phyloP scores from a whole-genome alignment of 2,329 filamentous ascomycete genomes.

The Drechslerella dactyloides region DNA sequence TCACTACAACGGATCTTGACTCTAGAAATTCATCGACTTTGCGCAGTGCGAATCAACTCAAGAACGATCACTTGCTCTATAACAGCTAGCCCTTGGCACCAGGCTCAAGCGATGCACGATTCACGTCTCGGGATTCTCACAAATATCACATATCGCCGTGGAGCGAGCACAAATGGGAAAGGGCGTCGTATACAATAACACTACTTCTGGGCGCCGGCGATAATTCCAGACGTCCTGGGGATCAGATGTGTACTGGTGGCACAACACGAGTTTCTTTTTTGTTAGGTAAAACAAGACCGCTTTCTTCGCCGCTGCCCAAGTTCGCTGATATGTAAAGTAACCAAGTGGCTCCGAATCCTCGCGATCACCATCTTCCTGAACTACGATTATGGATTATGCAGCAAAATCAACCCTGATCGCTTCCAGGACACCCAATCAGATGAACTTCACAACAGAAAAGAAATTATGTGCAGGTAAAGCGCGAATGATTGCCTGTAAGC shows the following conservation, averaged over 20 bases:
- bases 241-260: background rate
- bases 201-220: too few relatives aligned
- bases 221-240: too few relatives aligned
- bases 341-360: background rate
- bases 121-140: too few relatives aligned
- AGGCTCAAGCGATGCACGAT: too few relatives aligned
- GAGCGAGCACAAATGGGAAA: background rate
- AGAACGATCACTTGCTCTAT: too few relatives aligned
- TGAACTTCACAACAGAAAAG: background rate
- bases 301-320: background rate
- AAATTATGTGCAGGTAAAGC: background rate
- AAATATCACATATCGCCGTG: too few relatives aligned
- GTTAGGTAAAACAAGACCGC: background rate
- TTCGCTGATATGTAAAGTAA: background rate
- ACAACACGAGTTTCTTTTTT: background rate
- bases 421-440: constrained; percentile 2
- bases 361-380: background rate
- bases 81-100: too few relatives aligned
- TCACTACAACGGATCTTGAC: too few relatives aligned
- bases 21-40: too few relatives aligned
- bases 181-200: background rate
- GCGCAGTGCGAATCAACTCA: too few relatives aligned
- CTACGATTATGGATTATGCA: constrained; percentile 1
- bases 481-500: background rate
- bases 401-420: constrained; percentile 5